Base-by-base conservation (phyloP, 1,284 basidiomycete species). In the Apiotrichum laibachii region DNA sequence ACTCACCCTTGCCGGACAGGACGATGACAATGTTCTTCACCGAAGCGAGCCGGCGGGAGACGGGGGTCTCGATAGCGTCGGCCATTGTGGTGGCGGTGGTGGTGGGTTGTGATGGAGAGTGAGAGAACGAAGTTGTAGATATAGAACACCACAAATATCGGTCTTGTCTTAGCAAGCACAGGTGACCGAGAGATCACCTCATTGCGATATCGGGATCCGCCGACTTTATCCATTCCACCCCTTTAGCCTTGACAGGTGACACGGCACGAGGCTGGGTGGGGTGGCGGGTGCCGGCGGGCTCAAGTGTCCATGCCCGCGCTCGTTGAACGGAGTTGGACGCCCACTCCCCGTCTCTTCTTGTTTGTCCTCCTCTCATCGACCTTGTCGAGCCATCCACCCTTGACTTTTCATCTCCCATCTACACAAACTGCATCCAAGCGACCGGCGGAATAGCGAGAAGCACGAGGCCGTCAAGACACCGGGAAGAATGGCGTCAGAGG, bases 21-120 rank as follows among this genome's bases (percentile, higher is more conserved):
- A 99, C 93, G 65, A 98, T 87, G 68, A 99, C 86, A 75, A 98
- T 86, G 72, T 92, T 85, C 69, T 89, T 88, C 63, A 98, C 87
- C 4, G 81, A 81, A 60, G 82, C 78, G 37, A 95, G 81, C 50
- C 90, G 86, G 50, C 83, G 80, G 2, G 81, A 79, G 21, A 87
- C 81, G 0, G 86, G 85, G 16, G 85, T 80, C 33, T 79, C 78
- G 26, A 77, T 57, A 2, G 66, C 39, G 19, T 70, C 70, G 5
- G 68, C 45, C 72, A 75, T 75, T 53, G n/a, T 55, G 55, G 7
- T 6, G 13, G 19, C 31, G 11, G 26, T 50, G 22, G 45, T n/a
- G 9, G 43, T 21, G 45, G 45, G 5, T 26, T 26, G 22, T 49
- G 47, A 16, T 37, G 31, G 47, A 33, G 31, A 19, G 5, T 12